Evolutionary conservation across 371 early-diverging fungal genomes (phyloP).

Genomic region (Haplosporangium sp.): DNA sequence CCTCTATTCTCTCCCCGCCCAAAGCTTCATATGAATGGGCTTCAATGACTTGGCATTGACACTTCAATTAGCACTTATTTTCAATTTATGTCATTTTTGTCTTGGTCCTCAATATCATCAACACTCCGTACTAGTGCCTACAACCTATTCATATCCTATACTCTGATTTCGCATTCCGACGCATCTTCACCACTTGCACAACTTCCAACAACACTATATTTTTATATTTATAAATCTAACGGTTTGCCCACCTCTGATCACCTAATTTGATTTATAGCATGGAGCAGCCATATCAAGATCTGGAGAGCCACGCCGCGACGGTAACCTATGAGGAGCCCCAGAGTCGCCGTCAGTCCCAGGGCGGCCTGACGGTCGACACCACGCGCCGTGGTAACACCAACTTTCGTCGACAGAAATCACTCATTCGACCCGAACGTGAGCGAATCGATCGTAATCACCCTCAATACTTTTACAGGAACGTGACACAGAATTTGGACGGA

Average conservation of each 20-base stretch:
- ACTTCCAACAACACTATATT: no score
- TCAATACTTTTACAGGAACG: slow-evolving; percentile 68
- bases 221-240: not conserved
- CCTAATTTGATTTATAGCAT: slow-evolving; percentile 20
- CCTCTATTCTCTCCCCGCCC: not conserved
- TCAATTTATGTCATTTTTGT: no score
- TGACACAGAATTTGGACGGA: slow-evolving; percentile 53
- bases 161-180: no score
- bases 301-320: slow-evolving; percentile 27
- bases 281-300: slow-evolving; percentile 48
- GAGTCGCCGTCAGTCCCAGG: slow-evolving; percentile 40
- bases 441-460: slow-evolving; percentile 65
- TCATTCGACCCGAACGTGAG: slow-evolving; percentile 78
- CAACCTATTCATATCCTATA: no score
- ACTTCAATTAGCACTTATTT: slow-evolving; percentile 1
- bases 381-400: slow-evolving; percentile 27
- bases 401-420: slow-evolving; percentile 67
- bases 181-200: no score
- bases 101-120: no score
- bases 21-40: not conserved
- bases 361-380: slow-evolving; percentile 37
- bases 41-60: no score
- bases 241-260: not conserved
- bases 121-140: no score
- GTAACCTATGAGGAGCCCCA: slow-evolving; percentile 25